Evolutionary conservation across 2,329 filamentous ascomycete genomes (phyloP).

Genomic region (Thelonectria olida): DNA sequence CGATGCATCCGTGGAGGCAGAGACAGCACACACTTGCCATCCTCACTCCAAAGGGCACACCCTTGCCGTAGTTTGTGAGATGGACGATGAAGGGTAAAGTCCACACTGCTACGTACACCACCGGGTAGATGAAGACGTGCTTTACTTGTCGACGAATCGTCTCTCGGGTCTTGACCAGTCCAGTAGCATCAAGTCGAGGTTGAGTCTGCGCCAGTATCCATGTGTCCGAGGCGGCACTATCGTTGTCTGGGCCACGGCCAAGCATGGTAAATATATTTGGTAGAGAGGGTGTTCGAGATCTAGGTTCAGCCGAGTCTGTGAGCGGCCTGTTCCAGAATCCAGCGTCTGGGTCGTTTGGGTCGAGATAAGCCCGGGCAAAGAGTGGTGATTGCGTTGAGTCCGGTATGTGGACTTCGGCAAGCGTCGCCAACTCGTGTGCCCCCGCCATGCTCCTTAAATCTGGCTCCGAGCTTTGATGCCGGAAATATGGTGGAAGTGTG

Average conservation of each 20-base stretch:
- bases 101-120: conserved; percentile 79
- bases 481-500: neutral
- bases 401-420: conserved; percentile 3
- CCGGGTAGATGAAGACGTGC: conserved; percentile 79
- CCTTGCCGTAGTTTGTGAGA: conserved; percentile 50
- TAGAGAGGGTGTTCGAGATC: conserved; percentile 31
- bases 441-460: neutral
- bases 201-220: conserved; percentile 24
- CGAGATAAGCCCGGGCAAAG: neutral
- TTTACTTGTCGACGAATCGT: conserved; percentile 74
- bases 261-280: conserved; percentile 39
- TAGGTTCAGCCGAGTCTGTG: conserved; percentile 1
- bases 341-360: neutral
- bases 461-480: neutral
- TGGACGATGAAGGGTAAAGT: conserved; percentile 75
- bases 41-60: conserved; percentile 64
- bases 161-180: conserved; percentile 53
- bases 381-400: neutral
- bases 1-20: conserved; percentile 72
- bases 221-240: conserved; percentile 23
- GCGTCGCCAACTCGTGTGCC: neutral
- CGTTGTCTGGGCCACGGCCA: conserved; percentile 28
- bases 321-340: conserved; percentile 19
- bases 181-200: conserved; percentile 34
- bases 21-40: conserved; percentile 66